phyloP scores from a whole-genome alignment of 2,329 filamentous ascomycete genomes.

The Thermoascus crustaceus region DNA sequence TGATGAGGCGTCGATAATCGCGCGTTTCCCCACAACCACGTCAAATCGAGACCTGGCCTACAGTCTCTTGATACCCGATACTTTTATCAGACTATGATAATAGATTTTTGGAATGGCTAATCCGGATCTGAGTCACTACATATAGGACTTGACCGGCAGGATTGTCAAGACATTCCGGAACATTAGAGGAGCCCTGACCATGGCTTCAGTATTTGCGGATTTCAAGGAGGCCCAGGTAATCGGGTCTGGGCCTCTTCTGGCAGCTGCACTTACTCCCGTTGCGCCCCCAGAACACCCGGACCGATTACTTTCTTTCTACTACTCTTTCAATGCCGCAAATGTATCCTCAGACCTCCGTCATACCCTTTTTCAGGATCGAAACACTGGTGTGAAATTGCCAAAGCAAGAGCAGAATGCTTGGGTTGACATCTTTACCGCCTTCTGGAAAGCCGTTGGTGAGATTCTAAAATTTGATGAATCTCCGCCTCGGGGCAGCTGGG shows the following conservation, averaged over 20 bases:
- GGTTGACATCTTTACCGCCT: slow-evolving; percentile 74
- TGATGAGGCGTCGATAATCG: slow-evolving; percentile 4
- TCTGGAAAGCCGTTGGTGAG: slow-evolving; percentile 74
- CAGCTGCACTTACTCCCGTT: slow-evolving; percentile 65
- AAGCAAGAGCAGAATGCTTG: slow-evolving; percentile 68
- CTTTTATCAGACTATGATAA: slow-evolving; percentile 1
- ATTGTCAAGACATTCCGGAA: no score
- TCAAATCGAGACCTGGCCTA: background rate
- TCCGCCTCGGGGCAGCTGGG: slow-evolving; percentile 54
- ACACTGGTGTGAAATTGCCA: slow-evolving; percentile 47
- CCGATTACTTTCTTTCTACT: slow-evolving; percentile 61
- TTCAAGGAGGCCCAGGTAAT: slow-evolving; percentile 61
- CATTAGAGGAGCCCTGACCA: slow-evolving; percentile 27
- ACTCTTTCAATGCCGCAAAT: slow-evolving; percentile 59
- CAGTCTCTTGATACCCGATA: background rate
- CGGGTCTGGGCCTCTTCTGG: slow-evolving; percentile 63
- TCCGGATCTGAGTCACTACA: no score
- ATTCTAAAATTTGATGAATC: slow-evolving; percentile 59
- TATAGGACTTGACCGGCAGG: no score
- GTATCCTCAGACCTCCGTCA: slow-evolving; percentile 64
- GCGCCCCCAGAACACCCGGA: slow-evolving; percentile 54
- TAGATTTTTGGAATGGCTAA: no score
- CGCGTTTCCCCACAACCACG: slow-evolving; percentile 3
- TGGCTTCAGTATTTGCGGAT: slow-evolving; percentile 66
- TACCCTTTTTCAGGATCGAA: slow-evolving; percentile 56